Percentiles rank a stretch among this genome's conserved stretches.
These are phyloP conservation scores for Geosmithia putterillii DNA, from an alignment of 2,329 filamentous ascomycete species.

Conservation along the genomic window DNA sequence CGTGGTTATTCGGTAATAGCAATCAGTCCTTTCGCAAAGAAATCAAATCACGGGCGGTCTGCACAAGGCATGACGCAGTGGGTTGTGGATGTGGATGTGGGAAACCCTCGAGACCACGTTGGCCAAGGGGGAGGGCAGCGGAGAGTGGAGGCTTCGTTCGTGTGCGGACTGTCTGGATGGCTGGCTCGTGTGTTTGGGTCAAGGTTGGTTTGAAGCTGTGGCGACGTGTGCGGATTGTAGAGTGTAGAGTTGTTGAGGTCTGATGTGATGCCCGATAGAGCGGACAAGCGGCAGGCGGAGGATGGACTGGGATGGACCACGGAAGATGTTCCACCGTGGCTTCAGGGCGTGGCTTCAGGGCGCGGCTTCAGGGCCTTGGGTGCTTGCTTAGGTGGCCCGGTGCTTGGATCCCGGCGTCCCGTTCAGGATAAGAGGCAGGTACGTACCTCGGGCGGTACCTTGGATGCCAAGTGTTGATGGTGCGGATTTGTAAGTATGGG, in stretches of 20 bases:
- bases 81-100: not conserved
- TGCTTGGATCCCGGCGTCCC: too few species aligned
- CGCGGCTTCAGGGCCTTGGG: not conserved
- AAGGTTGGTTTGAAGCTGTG: not conserved
- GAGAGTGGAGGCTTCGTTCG: not conserved
- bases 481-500: too few species aligned
- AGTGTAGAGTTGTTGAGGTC: not conserved
- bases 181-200: not conserved
- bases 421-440: too few species aligned
- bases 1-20: not conserved
- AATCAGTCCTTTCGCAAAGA: not conserved
- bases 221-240: not conserved
- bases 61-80: not conserved
- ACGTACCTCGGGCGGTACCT: too few species aligned
- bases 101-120: constrained; percentile 11
- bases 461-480: too few species aligned
- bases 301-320: not conserved
- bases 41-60: not conserved
- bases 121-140: not conserved
- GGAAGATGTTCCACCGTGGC: constrained; percentile 1
- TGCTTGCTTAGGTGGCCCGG: too few species aligned
- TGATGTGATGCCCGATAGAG: too few species aligned
- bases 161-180: not conserved
- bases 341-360: not conserved
- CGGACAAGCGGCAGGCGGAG: too few species aligned